Evolutionary conservation across 768 basidiomycete species (phyloP).

Genomic region (Lactarius trivialis): DNA sequence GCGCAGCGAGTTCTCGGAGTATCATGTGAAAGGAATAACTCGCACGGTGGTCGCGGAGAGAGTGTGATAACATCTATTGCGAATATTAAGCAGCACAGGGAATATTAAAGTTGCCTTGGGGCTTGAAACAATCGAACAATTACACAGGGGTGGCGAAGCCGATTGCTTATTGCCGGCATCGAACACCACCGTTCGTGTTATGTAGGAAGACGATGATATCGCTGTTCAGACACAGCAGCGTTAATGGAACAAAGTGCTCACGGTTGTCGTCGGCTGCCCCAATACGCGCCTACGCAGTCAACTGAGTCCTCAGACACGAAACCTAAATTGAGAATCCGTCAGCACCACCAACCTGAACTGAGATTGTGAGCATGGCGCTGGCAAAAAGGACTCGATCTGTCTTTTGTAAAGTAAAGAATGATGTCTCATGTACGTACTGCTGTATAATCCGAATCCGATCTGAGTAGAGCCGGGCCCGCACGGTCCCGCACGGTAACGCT

Average conservation of each 20-base stretch:
- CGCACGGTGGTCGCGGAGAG: no score
- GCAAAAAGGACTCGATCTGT: not conserved
- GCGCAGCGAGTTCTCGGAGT: no score
- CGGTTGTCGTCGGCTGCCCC: not conserved
- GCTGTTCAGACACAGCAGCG: not conserved
- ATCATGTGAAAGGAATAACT: no score
- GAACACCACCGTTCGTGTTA: slow-evolving; percentile 1
- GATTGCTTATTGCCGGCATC: slow-evolving; percentile 14
- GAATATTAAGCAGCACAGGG: no score
- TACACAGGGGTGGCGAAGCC: slow-evolving; percentile 15
- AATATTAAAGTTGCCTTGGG: no score
- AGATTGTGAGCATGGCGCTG: slow-evolving; percentile 24
- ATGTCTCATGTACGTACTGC: not conserved
- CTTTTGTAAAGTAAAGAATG: not conserved
- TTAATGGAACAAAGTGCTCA: not conserved
- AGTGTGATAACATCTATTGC: no score
- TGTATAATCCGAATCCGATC: not conserved
- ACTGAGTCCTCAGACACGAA: slow-evolving; percentile 17
- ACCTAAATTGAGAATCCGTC: slow-evolving; percentile 30
- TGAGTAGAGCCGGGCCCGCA: slow-evolving; percentile 2
- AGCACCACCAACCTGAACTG: slow-evolving; percentile 30
- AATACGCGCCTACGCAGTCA: slow-evolving; percentile 23
- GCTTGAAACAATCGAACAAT: not conserved
- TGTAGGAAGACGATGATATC: slow-evolving; percentile 1
- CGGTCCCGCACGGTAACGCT: no score